Evolutionary conservation across 768 basidiomycete genomes (phyloP).

Genomic region (Krasilnikovozyma curviuscula): DNA sequence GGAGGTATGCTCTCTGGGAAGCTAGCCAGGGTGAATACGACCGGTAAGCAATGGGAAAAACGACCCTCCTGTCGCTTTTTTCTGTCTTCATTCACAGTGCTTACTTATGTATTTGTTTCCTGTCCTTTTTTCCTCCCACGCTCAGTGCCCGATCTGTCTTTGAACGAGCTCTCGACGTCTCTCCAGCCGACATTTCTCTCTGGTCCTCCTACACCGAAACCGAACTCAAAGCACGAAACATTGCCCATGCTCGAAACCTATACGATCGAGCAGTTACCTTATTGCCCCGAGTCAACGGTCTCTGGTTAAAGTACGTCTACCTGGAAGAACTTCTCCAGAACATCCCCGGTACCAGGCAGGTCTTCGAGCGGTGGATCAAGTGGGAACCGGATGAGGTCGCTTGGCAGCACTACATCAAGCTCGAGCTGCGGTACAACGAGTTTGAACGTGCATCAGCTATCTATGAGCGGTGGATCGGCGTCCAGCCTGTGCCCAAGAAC

Average conservation of each 20-base stretch:
- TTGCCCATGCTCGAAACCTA: slow-evolving; percentile 88
- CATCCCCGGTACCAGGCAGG: slow-evolving; percentile 84
- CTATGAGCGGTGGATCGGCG: slow-evolving; percentile 35
- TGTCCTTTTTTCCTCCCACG: neutral
- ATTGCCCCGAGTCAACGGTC: slow-evolving; percentile 82
- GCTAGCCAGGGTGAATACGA: slow-evolving; percentile 93
- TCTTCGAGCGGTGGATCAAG: slow-evolving; percentile 98
- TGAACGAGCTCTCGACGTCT: slow-evolving; percentile 90
- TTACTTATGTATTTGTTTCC: neutral
- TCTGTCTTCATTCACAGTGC: neutral
- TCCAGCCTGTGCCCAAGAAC: slow-evolving; percentile 43
- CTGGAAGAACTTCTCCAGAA: slow-evolving; percentile 93
- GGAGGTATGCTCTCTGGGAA: slow-evolving; percentile 41
- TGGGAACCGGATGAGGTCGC: slow-evolving; percentile 97
- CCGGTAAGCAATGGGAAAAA: slow-evolving; percentile 27
- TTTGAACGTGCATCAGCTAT: slow-evolving; percentile 76
- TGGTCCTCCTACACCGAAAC: slow-evolving; percentile 42
- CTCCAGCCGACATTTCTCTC: slow-evolving; percentile 67
- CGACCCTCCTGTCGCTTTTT: neutral
- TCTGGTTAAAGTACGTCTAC: slow-evolving; percentile 99
- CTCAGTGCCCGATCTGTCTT: slow-evolving; percentile 65
- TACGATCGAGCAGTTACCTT: slow-evolving; percentile 94
- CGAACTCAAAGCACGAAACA: slow-evolving; percentile 84
- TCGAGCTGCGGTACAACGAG: slow-evolving; percentile 77
- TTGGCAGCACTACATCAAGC: neutral